A percentile compares a stretch with the other conserved stretches of the same genome.
Conservation (phyloP, 805 yeast species). For the Candida chauliodis region DNA sequence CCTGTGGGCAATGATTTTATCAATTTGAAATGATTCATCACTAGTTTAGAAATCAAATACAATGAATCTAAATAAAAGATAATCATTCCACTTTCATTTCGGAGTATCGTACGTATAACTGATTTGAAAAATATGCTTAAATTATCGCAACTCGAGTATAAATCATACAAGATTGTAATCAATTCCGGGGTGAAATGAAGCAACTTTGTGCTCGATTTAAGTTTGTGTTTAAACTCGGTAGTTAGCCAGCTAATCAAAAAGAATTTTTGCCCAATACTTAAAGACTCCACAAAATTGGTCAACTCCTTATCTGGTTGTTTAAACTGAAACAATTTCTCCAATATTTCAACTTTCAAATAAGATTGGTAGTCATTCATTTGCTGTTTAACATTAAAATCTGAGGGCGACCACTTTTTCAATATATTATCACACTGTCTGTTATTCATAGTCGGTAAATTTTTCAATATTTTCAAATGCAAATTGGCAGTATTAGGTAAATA, state of each 20-base stretch:
- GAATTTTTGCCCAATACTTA: slow-evolving; percentile 43
- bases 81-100: slow-evolving; percentile 38
- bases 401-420: slow-evolving; percentile 44
- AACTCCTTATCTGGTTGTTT: slow-evolving; percentile 12
- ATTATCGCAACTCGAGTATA: slow-evolving; percentile 38
- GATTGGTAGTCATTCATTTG: slow-evolving; percentile 39
- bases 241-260: slow-evolving; percentile 49
- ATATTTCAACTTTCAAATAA: slow-evolving; percentile 26
- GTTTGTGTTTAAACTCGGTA: slow-evolving; percentile 34
- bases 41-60: slow-evolving; percentile 28
- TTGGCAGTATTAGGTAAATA: slow-evolving; percentile 15
- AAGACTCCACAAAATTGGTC: slow-evolving; percentile 5
- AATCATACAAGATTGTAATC: slow-evolving; percentile 27
- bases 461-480: slow-evolving; percentile 54
- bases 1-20: slow-evolving; percentile 28
- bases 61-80: slow-evolving; percentile 42
- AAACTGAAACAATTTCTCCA: slow-evolving; percentile 27
- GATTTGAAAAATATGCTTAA: slow-evolving; percentile 39
- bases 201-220: slow-evolving; percentile 31
- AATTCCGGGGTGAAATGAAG: slow-evolving; percentile 31
- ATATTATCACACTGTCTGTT: slow-evolving; percentile 56
- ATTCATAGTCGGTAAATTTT: slow-evolving; percentile 54
- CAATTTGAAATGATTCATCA: slow-evolving; percentile 30
- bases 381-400: slow-evolving; percentile 24
- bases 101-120: slow-evolving; percentile 28